These are phyloP conservation scores for Dothistroma pini DNA, from an alignment of 2,329 filamentous ascomycete species.

Conservation along the genomic window DNA sequence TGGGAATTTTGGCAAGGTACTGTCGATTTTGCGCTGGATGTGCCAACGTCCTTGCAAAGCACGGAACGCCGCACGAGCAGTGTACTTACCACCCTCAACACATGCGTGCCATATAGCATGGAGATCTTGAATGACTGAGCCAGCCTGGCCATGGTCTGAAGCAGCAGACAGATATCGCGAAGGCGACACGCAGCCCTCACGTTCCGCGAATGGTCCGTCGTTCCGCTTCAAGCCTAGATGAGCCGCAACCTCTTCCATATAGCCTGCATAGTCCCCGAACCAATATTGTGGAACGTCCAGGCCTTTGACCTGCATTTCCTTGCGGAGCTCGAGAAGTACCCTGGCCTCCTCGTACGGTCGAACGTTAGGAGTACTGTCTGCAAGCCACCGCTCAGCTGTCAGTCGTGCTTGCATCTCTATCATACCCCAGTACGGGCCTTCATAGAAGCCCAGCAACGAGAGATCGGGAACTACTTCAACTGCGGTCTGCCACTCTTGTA, in stretches of 20 bases:
- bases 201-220: constrained; percentile 41
- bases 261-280: constrained; percentile 75
- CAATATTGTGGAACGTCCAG: constrained; percentile 66
- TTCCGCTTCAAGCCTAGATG: constrained; percentile 53
- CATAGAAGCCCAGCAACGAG: constrained; percentile 79
- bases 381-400: constrained; percentile 58
- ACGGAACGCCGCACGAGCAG: constrained; percentile 31
- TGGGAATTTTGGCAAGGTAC: constrained; percentile 23
- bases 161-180: constrained; percentile 32
- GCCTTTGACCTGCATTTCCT: constrained; percentile 38
- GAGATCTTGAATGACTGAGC: constrained; percentile 47
- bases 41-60: constrained; percentile 34
- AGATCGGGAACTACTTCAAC: constrained; percentile 58
- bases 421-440: constrained; percentile 79
- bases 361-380: constrained; percentile 32
- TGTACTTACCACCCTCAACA: constrained; percentile 23
- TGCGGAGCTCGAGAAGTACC: constrained; percentile 51
- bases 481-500: constrained; percentile 51
- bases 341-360: constrained; percentile 39
- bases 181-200: constrained; percentile 46
- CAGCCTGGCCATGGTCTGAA: constrained; percentile 40
- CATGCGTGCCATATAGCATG: constrained; percentile 31
- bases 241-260: constrained; percentile 67
- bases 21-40: constrained; percentile 29
- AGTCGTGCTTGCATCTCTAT: constrained; percentile 82